These are phyloP conservation scores for Aspergillus latus DNA, from an alignment of 2,329 filamentous ascomycete genomes.

Conservation along the genomic window DNA sequence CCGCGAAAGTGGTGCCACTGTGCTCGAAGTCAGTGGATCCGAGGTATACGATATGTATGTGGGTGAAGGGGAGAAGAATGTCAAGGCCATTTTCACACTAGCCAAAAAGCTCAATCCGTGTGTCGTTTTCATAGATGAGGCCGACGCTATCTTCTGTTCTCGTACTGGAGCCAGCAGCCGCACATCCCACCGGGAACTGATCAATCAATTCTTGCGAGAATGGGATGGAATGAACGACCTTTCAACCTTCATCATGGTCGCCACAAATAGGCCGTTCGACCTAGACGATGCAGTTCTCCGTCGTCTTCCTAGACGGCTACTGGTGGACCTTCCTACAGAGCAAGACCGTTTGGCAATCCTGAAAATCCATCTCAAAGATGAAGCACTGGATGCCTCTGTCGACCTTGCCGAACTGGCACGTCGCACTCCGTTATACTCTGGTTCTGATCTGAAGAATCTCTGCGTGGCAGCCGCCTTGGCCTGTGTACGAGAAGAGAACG, in stretches of 20 bases:
- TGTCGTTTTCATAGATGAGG: constrained; percentile 96
- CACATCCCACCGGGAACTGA: constrained; percentile 77
- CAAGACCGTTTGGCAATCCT: constrained; percentile 49
- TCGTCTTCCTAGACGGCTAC: constrained; percentile 50
- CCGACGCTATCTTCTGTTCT: constrained; percentile 84
- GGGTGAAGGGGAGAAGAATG: constrained; percentile 94
- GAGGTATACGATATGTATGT: constrained; percentile 97
- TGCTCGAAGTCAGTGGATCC: constrained; percentile 82
- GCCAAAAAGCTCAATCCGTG: constrained; percentile 89
- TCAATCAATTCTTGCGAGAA: constrained; percentile 95
- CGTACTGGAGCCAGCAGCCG: constrained; percentile 64
- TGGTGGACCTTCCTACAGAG: constrained; percentile 51
- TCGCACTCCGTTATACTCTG: constrained; percentile 51
- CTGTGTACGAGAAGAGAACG: constrained; percentile 50
- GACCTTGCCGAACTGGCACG: constrained; percentile 45
- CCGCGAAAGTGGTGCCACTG: constrained; percentile 64
- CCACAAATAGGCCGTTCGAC: constrained; percentile 93
- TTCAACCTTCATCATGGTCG: constrained; percentile 95
- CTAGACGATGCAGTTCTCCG: constrained; percentile 65
- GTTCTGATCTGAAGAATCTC: constrained; percentile 55
- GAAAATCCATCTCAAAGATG: constrained; percentile 51
- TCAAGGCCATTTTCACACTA: constrained; percentile 84
- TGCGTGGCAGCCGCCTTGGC: constrained; percentile 52
- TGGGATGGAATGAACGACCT: constrained; percentile 89
- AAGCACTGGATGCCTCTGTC: constrained; percentile 44